Evolutionary conservation across 129 eudicot genomes (phyloP).

Genomic region (Artemisia tridentata): DNA sequence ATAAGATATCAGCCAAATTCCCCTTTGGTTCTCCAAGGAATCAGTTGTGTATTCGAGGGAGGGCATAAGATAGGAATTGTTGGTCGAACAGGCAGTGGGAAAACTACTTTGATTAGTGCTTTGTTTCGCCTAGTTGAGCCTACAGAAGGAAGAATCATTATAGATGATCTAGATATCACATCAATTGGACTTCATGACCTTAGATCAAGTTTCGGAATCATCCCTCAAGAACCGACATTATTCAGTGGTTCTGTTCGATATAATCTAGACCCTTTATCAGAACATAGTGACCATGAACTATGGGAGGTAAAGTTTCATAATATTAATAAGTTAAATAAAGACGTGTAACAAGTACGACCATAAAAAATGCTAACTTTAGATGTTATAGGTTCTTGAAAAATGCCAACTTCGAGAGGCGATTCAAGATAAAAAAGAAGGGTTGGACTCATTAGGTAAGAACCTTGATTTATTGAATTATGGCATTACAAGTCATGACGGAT

Average conservation of each 20-base stretch:
- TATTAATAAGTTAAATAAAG: no score
- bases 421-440: slow-evolving; percentile 48
- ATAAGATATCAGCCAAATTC: slow-evolving; percentile 52
- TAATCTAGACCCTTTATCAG: slow-evolving; percentile 58
- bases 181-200: slow-evolving; percentile 64
- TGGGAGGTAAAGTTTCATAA: slow-evolving; percentile 50
- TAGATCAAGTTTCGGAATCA: slow-evolving; percentile 55
- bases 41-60: slow-evolving; percentile 61
- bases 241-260: slow-evolving; percentile 58
- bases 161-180: slow-evolving; percentile 55
- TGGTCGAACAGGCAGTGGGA: slow-evolving; percentile 81
- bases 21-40: slow-evolving; percentile 61
- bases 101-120: slow-evolving; percentile 64
- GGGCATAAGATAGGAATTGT: slow-evolving; percentile 68
- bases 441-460: slow-evolving; percentile 55
- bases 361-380: slow-evolving; percentile 7
- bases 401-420: slow-evolving; percentile 66
- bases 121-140: slow-evolving; percentile 76
- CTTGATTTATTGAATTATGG: not conserved
- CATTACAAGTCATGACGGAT: not conserved
- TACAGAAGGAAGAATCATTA: slow-evolving; percentile 53
- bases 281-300: slow-evolving; percentile 55
- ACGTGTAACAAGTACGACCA: not conserved
- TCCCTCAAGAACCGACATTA: slow-evolving; percentile 73
- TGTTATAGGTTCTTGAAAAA: slow-evolving; percentile 56